These are phyloP conservation scores for Colletotrichum sidae DNA, from an alignment of 2,329 filamentous ascomycete genomes.

Conservation along the genomic window DNA sequence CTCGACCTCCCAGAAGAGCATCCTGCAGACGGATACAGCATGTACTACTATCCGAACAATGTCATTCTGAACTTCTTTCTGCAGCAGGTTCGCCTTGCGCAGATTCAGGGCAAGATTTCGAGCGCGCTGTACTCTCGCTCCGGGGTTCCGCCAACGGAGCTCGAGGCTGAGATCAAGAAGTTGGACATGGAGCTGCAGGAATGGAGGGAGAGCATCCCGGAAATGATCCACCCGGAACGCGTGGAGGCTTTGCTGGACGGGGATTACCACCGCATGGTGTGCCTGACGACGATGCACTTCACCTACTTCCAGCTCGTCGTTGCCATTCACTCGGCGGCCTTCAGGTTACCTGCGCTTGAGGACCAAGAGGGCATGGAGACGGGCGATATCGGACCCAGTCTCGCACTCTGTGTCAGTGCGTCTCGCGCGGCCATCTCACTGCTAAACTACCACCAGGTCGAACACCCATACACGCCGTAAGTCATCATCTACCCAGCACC, in stretches of 20 bases:
- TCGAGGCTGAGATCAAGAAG: constrained; percentile 31
- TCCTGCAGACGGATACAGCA: constrained; percentile 28
- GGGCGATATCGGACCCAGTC: constrained; percentile 14
- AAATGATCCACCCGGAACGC: constrained; percentile 32
- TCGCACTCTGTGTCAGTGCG: constrained; percentile 25
- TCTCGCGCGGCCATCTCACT: constrained; percentile 32
- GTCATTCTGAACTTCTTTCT: constrained; percentile 32
- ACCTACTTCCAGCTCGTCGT: constrained; percentile 35
- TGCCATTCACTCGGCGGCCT: constrained; percentile 29
- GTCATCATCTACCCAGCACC: background rate
- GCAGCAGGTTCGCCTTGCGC: constrained; percentile 31
- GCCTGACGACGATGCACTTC: constrained; percentile 30
- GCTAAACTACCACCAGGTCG: constrained; percentile 29
- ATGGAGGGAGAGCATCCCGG: constrained; percentile 31
- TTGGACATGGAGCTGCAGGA: constrained; percentile 31
- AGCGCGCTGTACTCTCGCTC: constrained; percentile 15
- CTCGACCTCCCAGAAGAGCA: constrained; percentile 33
- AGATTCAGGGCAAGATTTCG: constrained; percentile 25
- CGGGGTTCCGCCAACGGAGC: constrained; percentile 19
- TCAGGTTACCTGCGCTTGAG: constrained; percentile 16
- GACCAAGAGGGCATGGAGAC: constrained; percentile 25
- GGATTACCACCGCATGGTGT: constrained; percentile 23
- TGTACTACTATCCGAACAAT: constrained; percentile 28
- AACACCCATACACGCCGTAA: constrained; percentile 28
- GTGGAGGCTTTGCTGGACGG: constrained; percentile 26